Base-by-base conservation (phyloP, 768 basidiomycete species). In the Daedaleopsis sinensis region DNA sequence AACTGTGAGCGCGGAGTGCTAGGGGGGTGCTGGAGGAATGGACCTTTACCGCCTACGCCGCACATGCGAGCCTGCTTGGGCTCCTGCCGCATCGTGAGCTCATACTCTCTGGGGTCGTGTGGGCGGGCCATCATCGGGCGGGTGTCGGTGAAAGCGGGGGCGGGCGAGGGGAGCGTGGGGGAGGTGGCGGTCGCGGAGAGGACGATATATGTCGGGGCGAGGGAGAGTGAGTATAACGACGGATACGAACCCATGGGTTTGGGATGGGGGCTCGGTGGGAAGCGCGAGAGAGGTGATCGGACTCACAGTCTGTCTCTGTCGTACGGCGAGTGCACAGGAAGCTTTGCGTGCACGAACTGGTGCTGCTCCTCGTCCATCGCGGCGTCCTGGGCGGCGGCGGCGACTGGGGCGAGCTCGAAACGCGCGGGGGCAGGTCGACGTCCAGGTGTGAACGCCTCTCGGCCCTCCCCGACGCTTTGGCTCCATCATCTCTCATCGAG, bases 11-110 rank as follows among this genome's bases (percentile, higher is more conserved):
- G 48, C 52, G 54, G 44, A 23, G 36, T 49, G 54, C 54, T 54
- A 44, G 37, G 46, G 15, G 51, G 53, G 43, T 21, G 46, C 47
- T 57, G 54, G 21, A 47, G 55, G 38, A 72, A 71, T 65, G 68
- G 65, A 84, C 85, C 83, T 81, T 87, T 86, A 66, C 93, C 91
- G 46, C 94, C 91, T 11, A 94, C 89, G 57, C 92, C 91, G 66
- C 92, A 94, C 92, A 93, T 94, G 59, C 91, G 81, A 6, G 91
- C 90, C 75, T 95, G 93, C 74, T 94, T 93, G 3, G 94, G 94
- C 74, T 96, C 91, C 72, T 96, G 94, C 52, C 94, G 82, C 58
- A 96, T 89, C 37, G 81, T 85, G 67, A 96, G 85, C 59, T 94
- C 88, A 73, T 96, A 96, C 61, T 90, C 85, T 72, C 94, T 94